phyloP scores from a whole-genome alignment of 2,329 filamentous ascomycete genomes.

The Arachnopeziza araneosa region DNA sequence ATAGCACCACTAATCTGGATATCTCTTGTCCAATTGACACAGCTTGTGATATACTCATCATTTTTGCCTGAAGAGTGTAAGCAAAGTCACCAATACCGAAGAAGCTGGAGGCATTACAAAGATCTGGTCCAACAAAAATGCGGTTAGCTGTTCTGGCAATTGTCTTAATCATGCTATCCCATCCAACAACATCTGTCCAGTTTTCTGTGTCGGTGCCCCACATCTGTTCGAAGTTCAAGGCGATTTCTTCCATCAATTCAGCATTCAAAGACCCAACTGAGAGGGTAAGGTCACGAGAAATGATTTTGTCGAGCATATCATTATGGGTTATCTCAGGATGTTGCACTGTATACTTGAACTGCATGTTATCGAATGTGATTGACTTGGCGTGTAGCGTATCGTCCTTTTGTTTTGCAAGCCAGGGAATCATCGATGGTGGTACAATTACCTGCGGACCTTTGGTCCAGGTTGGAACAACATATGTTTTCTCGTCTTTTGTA shows the following conservation, averaged over 20 bases:
- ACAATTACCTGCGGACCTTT: background rate
- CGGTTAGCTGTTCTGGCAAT: conserved; percentile 36
- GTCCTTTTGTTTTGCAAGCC: background rate
- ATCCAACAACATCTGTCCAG: conserved; percentile 25
- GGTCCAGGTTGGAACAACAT: background rate
- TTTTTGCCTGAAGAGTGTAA: background rate
- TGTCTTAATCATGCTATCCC: conserved; percentile 30
- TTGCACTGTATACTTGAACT: background rate
- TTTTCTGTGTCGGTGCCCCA: conserved; percentile 25
- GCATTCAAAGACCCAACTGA: background rate
- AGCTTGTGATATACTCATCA: background rate
- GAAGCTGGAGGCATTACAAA: conserved; percentile 26
- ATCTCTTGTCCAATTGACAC: background rate
- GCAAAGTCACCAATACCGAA: background rate
- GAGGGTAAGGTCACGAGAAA: background rate
- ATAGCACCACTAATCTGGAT: background rate
- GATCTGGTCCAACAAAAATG: conserved; percentile 37
- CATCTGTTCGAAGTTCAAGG: conserved; percentile 2
- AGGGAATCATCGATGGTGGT: background rate
- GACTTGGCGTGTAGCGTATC: background rate
- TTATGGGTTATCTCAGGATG: background rate
- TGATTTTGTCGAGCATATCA: background rate
- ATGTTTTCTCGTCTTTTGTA: background rate
- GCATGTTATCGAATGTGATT: background rate
- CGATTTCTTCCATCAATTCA: background rate